Conservation (phyloP, 129 eudicot genomes). For the Artemisia annua region DNA sequence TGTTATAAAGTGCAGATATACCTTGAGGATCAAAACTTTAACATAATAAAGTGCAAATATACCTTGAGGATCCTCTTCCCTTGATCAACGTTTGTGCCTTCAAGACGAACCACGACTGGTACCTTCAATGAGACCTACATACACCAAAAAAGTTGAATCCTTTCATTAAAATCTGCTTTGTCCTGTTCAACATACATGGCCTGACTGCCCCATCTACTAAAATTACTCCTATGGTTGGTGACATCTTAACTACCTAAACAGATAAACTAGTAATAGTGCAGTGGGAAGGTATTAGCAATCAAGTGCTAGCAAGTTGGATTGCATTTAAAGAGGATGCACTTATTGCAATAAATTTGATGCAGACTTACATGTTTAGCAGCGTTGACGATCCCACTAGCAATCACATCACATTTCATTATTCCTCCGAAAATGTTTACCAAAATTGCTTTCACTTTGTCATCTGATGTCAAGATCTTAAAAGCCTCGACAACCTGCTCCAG, state of each 20-base stretch:
- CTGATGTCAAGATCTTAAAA: conserved; percentile 92
- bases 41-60: neutral
- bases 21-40: conserved; percentile 36
- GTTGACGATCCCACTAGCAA: conserved; percentile 95
- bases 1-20: conserved; percentile 12
- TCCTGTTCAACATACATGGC: neutral
- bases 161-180: neutral
- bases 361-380: conserved; percentile 87
- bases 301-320: neutral
- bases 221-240: neutral
- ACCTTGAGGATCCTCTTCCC: conserved; percentile 96
- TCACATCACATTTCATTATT: conserved; percentile 98
- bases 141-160: neutral
- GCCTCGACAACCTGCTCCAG: conserved; percentile 91
- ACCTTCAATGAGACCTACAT: conserved; percentile 85
- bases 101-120: conserved; percentile 92
- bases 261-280: too few species aligned
- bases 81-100: conserved; percentile 94
- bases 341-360: neutral
- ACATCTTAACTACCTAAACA: neutral
- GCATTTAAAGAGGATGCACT: neutral
- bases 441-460: conserved; percentile 95
- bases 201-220: neutral
- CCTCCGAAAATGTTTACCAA: conserved; percentile 98
- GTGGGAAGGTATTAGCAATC: too few species aligned